Conservation (phyloP, 805 yeast species). For the Nakazawaea laoshanensis region DNA sequence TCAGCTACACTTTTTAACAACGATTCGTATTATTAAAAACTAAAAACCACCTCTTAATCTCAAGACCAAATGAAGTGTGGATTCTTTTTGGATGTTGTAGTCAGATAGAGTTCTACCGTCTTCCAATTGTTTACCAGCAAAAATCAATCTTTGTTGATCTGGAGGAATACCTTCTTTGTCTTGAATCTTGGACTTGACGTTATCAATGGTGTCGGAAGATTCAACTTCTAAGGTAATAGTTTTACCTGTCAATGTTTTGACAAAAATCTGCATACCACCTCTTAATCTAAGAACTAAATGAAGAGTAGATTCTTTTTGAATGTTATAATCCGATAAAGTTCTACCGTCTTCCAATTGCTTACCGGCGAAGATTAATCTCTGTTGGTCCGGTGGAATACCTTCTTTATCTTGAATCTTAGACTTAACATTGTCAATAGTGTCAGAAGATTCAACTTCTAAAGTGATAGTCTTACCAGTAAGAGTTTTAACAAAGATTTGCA, state of each 20-base stretch:
- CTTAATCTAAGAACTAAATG: slow-evolving; percentile 96
- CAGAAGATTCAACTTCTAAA: slow-evolving; percentile 95
- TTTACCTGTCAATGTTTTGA: slow-evolving; percentile 32
- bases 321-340: slow-evolving; percentile 95
- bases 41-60: slow-evolving; percentile 88
- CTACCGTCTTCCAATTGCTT: slow-evolving; percentile 96
- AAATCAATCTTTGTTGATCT: slow-evolving; percentile 94
- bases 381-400: slow-evolving; percentile 97
- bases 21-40: background rate
- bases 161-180: slow-evolving; percentile 98
- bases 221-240: slow-evolving; percentile 88
- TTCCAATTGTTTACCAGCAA: slow-evolving; percentile 96
- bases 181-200: slow-evolving; percentile 93
- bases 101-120: slow-evolving; percentile 94
- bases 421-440: slow-evolving; percentile 95
- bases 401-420: slow-evolving; percentile 95
- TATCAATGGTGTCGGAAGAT: slow-evolving; percentile 95
- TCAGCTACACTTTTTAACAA: too few relatives aligned
- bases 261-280: slow-evolving; percentile 65
- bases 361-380: slow-evolving; percentile 95
- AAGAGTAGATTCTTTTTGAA: slow-evolving; percentile 94
- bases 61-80: slow-evolving; percentile 89
- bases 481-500: slow-evolving; percentile 53
- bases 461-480: slow-evolving; percentile 64
- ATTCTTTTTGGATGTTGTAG: slow-evolving; percentile 98